Conservation (phyloP, 1,284 basidiomycete species). For the Cryptococcus hybrid region DNA sequence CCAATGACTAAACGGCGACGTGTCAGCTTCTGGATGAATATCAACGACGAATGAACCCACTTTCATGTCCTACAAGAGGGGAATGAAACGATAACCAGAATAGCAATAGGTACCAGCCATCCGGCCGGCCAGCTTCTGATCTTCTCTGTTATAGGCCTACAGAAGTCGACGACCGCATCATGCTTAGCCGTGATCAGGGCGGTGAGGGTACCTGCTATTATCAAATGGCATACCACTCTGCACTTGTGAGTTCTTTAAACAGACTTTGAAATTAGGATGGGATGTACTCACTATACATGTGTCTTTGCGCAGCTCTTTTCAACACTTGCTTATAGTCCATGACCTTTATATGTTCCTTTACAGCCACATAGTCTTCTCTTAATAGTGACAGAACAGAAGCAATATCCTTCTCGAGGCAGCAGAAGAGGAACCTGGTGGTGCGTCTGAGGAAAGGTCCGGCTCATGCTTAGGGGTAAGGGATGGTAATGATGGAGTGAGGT, state of each 20-base stretch:
- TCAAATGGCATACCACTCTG: conserved; percentile 44
- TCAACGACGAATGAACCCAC: conserved; percentile 15
- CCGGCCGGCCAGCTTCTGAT: conserved; percentile 42
- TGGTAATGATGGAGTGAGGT: background rate
- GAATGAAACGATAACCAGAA: conserved; percentile 25
- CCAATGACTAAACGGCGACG: conserved; percentile 19
- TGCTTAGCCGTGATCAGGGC: conserved; percentile 39
- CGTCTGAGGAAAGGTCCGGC: too few relatives aligned
- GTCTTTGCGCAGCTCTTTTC: conserved; percentile 17
- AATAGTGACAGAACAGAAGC: conserved; percentile 20
- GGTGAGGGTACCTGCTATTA: conserved; percentile 32
- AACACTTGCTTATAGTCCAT: conserved; percentile 26
- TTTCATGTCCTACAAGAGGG: conserved; percentile 45
- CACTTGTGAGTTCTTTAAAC: background rate
- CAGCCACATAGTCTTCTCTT: conserved; percentile 27
- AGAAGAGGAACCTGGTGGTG: background rate
- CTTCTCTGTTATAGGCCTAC: conserved; percentile 26
- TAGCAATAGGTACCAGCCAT: conserved; percentile 39
- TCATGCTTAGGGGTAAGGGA: background rate
- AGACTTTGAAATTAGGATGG: background rate
- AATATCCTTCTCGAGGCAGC: background rate
- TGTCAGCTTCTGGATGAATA: background rate
- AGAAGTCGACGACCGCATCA: conserved; percentile 37
- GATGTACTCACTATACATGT: conserved; percentile 33
- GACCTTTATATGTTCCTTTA: conserved; percentile 25